These are phyloP conservation scores for Buddleja alternifolia DNA, from an alignment of 257 asterid species.

Conservation along the genomic window DNA sequence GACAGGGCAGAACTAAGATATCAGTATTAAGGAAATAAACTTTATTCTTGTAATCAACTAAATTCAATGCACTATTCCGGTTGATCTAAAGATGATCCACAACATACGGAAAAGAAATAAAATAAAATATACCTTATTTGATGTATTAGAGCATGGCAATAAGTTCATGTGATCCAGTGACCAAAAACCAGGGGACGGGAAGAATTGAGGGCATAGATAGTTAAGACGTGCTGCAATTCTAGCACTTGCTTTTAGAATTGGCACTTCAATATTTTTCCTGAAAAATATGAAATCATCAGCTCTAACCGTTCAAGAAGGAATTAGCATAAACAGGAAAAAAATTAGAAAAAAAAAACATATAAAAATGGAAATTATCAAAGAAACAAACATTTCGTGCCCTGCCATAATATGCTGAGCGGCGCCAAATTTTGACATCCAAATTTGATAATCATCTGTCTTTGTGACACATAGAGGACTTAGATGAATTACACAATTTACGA, in stretches of 20 bases:
- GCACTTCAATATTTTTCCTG: constrained; percentile 91
- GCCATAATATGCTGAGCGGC: constrained; percentile 96
- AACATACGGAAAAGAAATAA: background rate
- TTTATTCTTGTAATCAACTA: background rate
- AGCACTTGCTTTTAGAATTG: constrained; percentile 86
- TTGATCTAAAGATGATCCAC: background rate
- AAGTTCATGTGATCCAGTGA: constrained; percentile 43
- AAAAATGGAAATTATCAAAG: background rate
- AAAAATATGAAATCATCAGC: constrained; percentile 34
- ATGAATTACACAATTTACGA: constrained; percentile 87
- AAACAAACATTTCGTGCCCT: constrained; percentile 87
- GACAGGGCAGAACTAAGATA: constrained; percentile 35
- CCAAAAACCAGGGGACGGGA: constrained; percentile 96
- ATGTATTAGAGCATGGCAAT: constrained; percentile 30
- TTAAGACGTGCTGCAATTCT: constrained; percentile 82
- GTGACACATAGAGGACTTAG: constrained; percentile 65
- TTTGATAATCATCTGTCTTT: constrained; percentile 57
- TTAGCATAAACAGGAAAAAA: constrained; percentile 17
- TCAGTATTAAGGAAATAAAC: constrained; percentile 17
- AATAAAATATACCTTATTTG: constrained; percentile 45
- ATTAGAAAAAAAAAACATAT: constrained; percentile 6
- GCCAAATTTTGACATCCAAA: constrained; percentile 86
- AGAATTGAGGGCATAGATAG: constrained; percentile 85
- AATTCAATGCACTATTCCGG: background rate
- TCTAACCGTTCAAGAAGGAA: constrained; percentile 14